Percentiles rank a stretch among this genome's conserved stretches.
These are phyloP conservation scores for Monilinia vaccinii-corymbosi DNA, from an alignment of 2,329 filamentous ascomycete genomes.

Conservation along the genomic window DNA sequence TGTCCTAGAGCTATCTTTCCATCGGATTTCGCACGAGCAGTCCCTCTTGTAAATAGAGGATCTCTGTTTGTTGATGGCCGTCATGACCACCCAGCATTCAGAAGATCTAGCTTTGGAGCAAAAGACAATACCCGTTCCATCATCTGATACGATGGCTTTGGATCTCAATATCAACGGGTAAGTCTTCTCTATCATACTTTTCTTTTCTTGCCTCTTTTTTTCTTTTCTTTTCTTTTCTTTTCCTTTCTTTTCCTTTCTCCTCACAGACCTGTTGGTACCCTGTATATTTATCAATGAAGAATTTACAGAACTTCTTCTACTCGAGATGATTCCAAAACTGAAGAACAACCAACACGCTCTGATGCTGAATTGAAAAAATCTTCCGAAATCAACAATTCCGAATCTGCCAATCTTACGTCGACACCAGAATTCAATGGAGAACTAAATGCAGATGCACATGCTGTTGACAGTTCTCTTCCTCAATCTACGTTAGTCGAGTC, in stretches of 20 bases:
- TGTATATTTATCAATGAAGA: slow-evolving; percentile 29
- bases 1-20: not conserved
- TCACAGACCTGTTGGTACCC: slow-evolving; percentile 20
- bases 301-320: slow-evolving; percentile 26
- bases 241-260: not conserved
- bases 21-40: slow-evolving; percentile 8
- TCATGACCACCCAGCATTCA: slow-evolving; percentile 40
- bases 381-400: not conserved
- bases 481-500: slow-evolving; percentile 1
- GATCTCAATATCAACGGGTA: slow-evolving; percentile 50
- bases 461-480: not conserved
- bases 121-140: slow-evolving; percentile 40
- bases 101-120: slow-evolving; percentile 34
- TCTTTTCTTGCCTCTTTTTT: slow-evolving; percentile 23
- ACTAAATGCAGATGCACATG: not conserved
- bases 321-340: slow-evolving; percentile 23
- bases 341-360: slow-evolving; percentile 3
- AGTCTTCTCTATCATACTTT: slow-evolving; percentile 33
- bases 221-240: slow-evolving; percentile 11
- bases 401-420: not conserved
- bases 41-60: slow-evolving; percentile 16
- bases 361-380: slow-evolving; percentile 1
- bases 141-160: slow-evolving; percentile 42
- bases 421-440: not conserved
- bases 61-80: slow-evolving; percentile 37